Conservation (phyloP, 2,329 filamentous ascomycete species). For the Corynespora cassiicola region DNA sequence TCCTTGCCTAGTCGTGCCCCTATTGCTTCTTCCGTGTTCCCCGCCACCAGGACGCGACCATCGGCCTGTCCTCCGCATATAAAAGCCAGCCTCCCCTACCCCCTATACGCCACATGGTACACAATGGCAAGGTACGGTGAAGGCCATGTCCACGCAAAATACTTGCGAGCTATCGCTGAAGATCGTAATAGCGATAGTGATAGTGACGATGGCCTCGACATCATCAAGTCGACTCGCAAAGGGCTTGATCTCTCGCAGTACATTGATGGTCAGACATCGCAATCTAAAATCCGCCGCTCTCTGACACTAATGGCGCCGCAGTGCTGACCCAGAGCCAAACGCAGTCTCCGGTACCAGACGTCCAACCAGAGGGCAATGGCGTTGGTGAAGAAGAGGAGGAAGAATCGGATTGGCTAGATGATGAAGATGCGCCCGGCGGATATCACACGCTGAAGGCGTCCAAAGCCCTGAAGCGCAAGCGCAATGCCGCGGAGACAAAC, state of each 20-base stretch:
- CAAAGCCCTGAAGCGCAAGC: slow-evolving; percentile 61
- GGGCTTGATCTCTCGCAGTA: slow-evolving; percentile 39
- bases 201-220: slow-evolving; percentile 52
- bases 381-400: slow-evolving; percentile 9
- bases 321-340: slow-evolving; percentile 34
- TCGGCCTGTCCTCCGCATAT: too few species aligned
- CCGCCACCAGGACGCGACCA: too few species aligned
- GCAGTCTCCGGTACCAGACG: slow-evolving; percentile 24
- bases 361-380: slow-evolving; percentile 3
- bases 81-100: too few species aligned
- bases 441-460: slow-evolving; percentile 71
- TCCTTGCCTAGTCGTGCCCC: too few species aligned
- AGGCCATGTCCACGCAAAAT: slow-evolving; percentile 14
- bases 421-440: slow-evolving; percentile 61
- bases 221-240: slow-evolving; percentile 42
- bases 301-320: too few species aligned
- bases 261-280: slow-evolving; percentile 40
- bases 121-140: too few species aligned
- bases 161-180: slow-evolving; percentile 29
- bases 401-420: slow-evolving; percentile 53
- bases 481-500: slow-evolving; percentile 55
- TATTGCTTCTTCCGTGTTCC: too few species aligned
- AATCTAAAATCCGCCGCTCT: too few species aligned
- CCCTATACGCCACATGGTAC: too few species aligned
- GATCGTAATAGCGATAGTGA: slow-evolving; percentile 39